Base-by-base conservation (phyloP, 2,329 filamentous ascomycete genomes). In the Xylaria polymorpha region DNA sequence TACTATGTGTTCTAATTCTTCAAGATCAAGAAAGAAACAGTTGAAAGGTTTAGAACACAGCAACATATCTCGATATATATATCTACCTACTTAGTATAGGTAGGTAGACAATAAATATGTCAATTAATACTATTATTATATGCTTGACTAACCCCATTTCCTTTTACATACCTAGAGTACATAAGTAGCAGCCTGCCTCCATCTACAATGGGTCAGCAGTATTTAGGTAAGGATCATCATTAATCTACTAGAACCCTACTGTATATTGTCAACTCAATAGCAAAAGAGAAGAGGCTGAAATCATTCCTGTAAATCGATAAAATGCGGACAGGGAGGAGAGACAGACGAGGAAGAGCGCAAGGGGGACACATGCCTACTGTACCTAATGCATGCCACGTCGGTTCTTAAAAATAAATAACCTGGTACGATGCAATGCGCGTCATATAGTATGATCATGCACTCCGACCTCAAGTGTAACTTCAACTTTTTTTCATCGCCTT, bases 371-470 rank as follows among this genome's bases (percentile, higher is more conserved):
- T 29, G 25, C 25, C 25, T 29, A 29, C 25, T 4, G 44, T 10
- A 50, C n/a, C 15, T 44, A 37, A 56, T 62, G 64, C 50, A 61
- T 43, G 50, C 50, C 25, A 57, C 50, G 35, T 53, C 53, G 14
- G 9, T 39, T 29, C 14, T 18, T 22, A 7, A 50, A 56, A 56
- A 61, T 22, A 56, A 56, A 61, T 22, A 66, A n/a, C 58, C 12
- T 50, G 51, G 41, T 56, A 39, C 32, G 35, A 56, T 48, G 50
- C 50, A 66, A 62, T 61, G 58, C 58, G 50, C 43, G 64, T 66
- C 64, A 66, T 66, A 29, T n/a, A n/a, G n/a, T n/a, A n/a, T n/a
- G 14, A 61, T 43, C 58, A 61, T 50, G 58, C 64, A 57, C n/a
- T 44, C 12, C 35, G 22, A 43, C 14, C 39, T 46, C 39, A n/a